These are phyloP conservation scores for Eimeria tenella DNA, from an alignment of 169 alveolate species.

Conservation along the genomic window DNA sequence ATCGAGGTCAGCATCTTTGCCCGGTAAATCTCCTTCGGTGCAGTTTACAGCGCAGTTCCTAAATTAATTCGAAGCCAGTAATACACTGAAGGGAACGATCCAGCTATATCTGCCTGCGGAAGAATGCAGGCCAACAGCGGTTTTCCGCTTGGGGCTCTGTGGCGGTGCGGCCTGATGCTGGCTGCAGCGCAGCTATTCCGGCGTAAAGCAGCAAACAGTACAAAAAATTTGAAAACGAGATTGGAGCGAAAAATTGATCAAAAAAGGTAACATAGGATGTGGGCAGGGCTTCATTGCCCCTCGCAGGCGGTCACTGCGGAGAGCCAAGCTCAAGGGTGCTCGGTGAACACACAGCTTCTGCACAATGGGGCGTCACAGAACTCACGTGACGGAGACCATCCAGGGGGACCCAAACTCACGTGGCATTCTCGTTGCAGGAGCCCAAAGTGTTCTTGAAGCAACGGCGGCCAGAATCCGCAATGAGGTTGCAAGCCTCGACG, in stretches of 20 bases:
- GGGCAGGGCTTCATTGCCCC: slow-evolving; percentile 47
- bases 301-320: slow-evolving; percentile 46
- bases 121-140: neutral
- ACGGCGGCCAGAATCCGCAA: slow-evolving; percentile 66
- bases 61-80: too few species aligned
- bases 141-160: slow-evolving; percentile 32
- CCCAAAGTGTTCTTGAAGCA: slow-evolving; percentile 69
- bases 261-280: slow-evolving; percentile 6
- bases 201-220: neutral
- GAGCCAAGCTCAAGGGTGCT: slow-evolving; percentile 15
- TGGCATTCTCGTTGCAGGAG: slow-evolving; percentile 32
- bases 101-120: too few species aligned
- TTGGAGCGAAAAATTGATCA: neutral
- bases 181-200: slow-evolving; percentile 31
- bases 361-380: slow-evolving; percentile 54
- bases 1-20: neutral
- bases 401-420: slow-evolving; percentile 72
- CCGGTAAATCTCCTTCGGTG: neutral
- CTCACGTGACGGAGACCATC: slow-evolving; percentile 60
- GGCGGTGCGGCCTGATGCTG: slow-evolving; percentile 49
- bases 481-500: slow-evolving; percentile 49
- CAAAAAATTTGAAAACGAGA: neutral
- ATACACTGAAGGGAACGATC: too few species aligned
- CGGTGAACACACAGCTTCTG: slow-evolving; percentile 26
- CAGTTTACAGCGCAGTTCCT: too few species aligned